Percentiles rank a stretch among this genome's conserved stretches.
These are phyloP conservation scores for Aspergillus sparsus DNA, from an alignment of 495 filamentous ascomycete species.

Conservation along the genomic window DNA sequence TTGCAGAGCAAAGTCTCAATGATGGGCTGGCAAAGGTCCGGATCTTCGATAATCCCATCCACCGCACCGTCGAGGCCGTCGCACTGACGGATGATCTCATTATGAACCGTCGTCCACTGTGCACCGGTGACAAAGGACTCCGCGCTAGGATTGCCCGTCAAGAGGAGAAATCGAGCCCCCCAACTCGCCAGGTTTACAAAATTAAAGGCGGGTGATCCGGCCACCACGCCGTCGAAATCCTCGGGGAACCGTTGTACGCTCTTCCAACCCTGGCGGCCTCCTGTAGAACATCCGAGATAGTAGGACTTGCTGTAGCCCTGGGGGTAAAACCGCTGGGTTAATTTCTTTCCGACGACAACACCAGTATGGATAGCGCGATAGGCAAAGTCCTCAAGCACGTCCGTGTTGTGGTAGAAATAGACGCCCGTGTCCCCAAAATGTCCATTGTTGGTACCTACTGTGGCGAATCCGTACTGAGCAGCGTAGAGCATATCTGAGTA, in stretches of 20 bases:
- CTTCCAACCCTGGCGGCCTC: conserved; percentile 57
- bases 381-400: conserved; percentile 53
- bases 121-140: conserved; percentile 53
- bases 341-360: conserved; percentile 51
- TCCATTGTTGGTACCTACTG: conserved; percentile 58
- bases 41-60: conserved; percentile 66
- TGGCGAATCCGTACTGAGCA: conserved; percentile 53
- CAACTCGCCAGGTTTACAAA: conserved; percentile 55
- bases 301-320: conserved; percentile 49
- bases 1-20: conserved; percentile 55
- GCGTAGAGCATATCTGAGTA: conserved; percentile 48
- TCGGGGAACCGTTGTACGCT: conserved; percentile 51
- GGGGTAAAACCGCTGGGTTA: conserved; percentile 51
- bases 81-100: conserved; percentile 64
- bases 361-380: conserved; percentile 53
- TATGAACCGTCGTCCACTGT: conserved; percentile 53
- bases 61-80: conserved; percentile 62
- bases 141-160: conserved; percentile 47
- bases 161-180: conserved; percentile 54
- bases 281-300: conserved; percentile 59
- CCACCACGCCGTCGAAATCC: conserved; percentile 67
- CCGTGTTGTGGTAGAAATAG: conserved; percentile 52
- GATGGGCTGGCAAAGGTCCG: conserved; percentile 57
- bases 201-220: conserved; percentile 55
- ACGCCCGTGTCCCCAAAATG: conserved; percentile 56